phyloP scores from a whole-genome alignment of 495 filamentous ascomycete genomes.

The Amphirosellinia nigrospora region DNA sequence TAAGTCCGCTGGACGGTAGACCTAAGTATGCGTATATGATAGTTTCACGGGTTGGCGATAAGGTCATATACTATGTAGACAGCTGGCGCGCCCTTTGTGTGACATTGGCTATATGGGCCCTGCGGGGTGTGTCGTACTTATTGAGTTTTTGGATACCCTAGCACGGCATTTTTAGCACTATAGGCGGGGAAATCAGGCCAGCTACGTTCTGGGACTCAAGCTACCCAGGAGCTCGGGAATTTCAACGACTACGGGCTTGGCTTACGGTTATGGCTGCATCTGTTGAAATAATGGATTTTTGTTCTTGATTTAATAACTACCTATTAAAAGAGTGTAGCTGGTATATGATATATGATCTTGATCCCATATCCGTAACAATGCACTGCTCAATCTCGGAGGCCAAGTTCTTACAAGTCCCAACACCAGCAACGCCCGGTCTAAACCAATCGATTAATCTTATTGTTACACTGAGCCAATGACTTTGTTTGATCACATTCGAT shows the following conservation, averaged over 20 bases:
- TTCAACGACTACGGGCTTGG: neutral
- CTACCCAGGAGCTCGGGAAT: neutral
- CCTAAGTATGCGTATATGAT: no score
- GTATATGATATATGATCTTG: neutral
- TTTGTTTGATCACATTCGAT: constrained; percentile 37
- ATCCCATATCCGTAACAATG: neutral
- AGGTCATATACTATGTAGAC: no score
- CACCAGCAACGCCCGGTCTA: constrained; percentile 11
- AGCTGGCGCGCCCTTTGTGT: no score
- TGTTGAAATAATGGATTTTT: neutral
- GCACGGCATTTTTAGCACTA: neutral
- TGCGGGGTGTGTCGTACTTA: no score
- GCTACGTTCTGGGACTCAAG: neutral
- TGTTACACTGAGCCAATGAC: neutral
- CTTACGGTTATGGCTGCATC: neutral
- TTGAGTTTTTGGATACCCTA: no score
- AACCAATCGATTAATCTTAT: neutral
- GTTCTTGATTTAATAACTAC: neutral
- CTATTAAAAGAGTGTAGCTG: constrained; percentile 1
- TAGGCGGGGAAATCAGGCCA: neutral
- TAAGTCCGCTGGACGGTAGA: no score
- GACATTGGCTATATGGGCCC: no score
- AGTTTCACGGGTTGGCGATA: no score
- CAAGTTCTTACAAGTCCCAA: constrained; percentile 9
- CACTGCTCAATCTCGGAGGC: neutral